Evolutionary conservation across 176 grass and related monocot genomes (phyloP).

Genomic region (Carex myosuroides): DNA sequence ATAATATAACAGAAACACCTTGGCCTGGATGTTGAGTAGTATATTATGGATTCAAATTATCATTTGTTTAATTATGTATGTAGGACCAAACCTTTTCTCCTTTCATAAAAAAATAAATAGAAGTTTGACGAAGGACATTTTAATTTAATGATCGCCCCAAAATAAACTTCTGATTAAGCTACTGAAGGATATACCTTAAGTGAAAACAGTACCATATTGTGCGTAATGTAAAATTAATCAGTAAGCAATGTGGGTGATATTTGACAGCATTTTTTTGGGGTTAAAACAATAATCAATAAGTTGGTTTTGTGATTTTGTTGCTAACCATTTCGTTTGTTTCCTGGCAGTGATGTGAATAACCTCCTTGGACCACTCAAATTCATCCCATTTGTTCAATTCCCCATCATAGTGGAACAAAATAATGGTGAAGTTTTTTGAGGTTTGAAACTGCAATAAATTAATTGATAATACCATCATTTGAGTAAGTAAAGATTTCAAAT

Average conservation of each 20-base stretch:
- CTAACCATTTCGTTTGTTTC: constrained; percentile 52
- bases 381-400: constrained; percentile 33
- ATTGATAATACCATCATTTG: background rate
- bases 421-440: constrained; percentile 34
- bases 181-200: background rate
- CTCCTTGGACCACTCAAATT: constrained; percentile 46
- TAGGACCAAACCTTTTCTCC: background rate
- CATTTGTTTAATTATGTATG: background rate
- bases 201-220: background rate
- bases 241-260: background rate
- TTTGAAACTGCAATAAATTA: constrained; percentile 28
- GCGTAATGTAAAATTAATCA: too few species aligned
- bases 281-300: background rate
- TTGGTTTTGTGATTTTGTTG: background rate
- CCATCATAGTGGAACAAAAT: constrained; percentile 50
- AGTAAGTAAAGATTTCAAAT: background rate
- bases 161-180: background rate
- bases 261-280: background rate
- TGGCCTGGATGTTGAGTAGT: background rate
- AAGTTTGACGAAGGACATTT: background rate
- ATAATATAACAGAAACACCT: background rate
- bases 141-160: background rate
- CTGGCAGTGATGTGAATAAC: constrained; percentile 36
- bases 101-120: background rate
- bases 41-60: background rate